Evolutionary conservation across 2,329 filamentous ascomycete genomes (phyloP).

Genomic region (Macrophomina phaseolina): DNA sequence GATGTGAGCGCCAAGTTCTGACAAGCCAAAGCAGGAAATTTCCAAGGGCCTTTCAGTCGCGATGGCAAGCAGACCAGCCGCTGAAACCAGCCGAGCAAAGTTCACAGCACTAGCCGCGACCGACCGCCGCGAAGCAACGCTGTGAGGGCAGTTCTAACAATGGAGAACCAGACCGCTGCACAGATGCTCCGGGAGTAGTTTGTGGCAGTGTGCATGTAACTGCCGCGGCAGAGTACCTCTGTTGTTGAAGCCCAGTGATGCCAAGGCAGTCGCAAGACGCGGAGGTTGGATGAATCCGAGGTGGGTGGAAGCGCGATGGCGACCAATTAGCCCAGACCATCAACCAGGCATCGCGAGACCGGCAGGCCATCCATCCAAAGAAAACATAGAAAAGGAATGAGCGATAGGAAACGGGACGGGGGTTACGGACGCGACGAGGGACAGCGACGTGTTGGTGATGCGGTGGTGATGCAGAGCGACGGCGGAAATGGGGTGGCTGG

Average conservation of each 20-base stretch:
- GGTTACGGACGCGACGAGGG: not conserved
- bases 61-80: not conserved
- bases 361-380: not conserved
- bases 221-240: not conserved
- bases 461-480: not conserved
- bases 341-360: not conserved
- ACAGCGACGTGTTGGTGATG: not conserved
- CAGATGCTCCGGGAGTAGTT: not conserved
- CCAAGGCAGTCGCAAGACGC: not conserved
- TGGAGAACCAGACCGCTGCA: conserved; percentile 25
- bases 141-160: conserved; percentile 8
- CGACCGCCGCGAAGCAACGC: not conserved
- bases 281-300: not conserved
- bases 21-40: not conserved
- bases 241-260: not conserved
- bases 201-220: not conserved
- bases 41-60: not conserved
- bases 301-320: not conserved
- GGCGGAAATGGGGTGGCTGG: conserved; percentile 3
- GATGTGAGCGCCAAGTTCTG: not conserved
- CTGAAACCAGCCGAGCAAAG: not conserved
- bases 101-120: not conserved
- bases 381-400: not conserved
- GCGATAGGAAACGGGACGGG: not conserved
- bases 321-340: not conserved